phyloP scores from a whole-genome alignment of 2,329 filamentous ascomycete species.

The Helicocarpus griseus region DNA sequence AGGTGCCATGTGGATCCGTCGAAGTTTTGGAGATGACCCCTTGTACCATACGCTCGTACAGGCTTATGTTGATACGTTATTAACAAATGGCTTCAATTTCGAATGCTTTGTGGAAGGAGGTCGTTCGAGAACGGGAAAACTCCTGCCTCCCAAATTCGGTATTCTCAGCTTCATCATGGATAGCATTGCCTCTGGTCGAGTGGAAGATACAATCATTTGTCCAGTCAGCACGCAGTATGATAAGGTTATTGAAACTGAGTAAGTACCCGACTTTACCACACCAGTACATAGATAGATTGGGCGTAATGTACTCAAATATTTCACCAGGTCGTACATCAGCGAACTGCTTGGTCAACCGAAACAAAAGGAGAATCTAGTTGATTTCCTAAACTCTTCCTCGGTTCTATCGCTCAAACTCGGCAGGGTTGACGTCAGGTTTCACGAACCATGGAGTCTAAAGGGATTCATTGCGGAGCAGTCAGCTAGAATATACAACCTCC shows the following conservation, averaged over 20 bases:
- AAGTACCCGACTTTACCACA: constrained; percentile 14
- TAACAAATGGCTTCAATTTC: constrained; percentile 86
- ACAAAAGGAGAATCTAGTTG: constrained; percentile 83
- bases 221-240: constrained; percentile 97
- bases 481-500: constrained; percentile 41
- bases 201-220: constrained; percentile 85
- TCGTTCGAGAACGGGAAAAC: constrained; percentile 83
- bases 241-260: constrained; percentile 94
- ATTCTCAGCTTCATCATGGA: constrained; percentile 89
- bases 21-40: constrained; percentile 84
- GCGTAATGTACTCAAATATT: constrained; percentile 9
- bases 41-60: constrained; percentile 91
- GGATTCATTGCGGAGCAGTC: constrained; percentile 73
- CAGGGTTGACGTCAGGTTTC: constrained; percentile 88
- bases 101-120: constrained; percentile 98
- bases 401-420: constrained; percentile 82
- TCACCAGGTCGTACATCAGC: constrained; percentile 66
- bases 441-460: constrained; percentile 87
- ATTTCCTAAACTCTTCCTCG: constrained; percentile 82
- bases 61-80: constrained; percentile 83
- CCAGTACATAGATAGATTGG: background rate
- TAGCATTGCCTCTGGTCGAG: constrained; percentile 75
- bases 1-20: constrained; percentile 88
- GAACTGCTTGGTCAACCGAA: constrained; percentile 91
- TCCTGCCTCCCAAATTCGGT: constrained; percentile 88